These are phyloP conservation scores for Anastatica hierochuntica DNA, from an alignment of 345 rosid genomes.

Conservation along the genomic window DNA sequence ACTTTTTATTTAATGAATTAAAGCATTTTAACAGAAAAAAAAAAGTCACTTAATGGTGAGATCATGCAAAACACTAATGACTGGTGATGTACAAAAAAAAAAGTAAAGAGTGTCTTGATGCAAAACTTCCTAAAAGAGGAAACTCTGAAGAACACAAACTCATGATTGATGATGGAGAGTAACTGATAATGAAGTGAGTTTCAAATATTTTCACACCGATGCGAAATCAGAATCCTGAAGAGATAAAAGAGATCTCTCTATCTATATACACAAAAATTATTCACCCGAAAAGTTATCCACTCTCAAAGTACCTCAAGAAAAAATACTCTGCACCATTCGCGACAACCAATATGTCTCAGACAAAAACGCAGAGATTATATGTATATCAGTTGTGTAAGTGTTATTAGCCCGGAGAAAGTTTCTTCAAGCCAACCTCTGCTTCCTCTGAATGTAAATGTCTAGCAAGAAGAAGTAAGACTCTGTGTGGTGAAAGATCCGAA, in stretches of 20 bases:
- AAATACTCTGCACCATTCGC: constrained; percentile 15
- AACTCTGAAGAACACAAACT: constrained; percentile 20
- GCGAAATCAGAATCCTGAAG: constrained; percentile 15
- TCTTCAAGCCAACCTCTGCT: too few species aligned
- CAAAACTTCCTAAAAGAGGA: constrained; percentile 30
- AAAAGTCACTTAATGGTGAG: too few species aligned
- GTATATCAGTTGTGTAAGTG: constrained; percentile 19
- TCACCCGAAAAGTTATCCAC: constrained; percentile 11
- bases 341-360: constrained; percentile 4
- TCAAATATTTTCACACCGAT: constrained; percentile 19
- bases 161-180: constrained; percentile 9
- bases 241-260: constrained; percentile 19
- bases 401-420: constrained; percentile 15
- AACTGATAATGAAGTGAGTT: constrained; percentile 10
- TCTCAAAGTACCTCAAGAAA: constrained; percentile 1
- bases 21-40: too few species aligned
- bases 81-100: constrained; percentile 4
- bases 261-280: constrained; percentile 14
- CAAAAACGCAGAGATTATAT: constrained; percentile 12
- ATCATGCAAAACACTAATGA: background rate
- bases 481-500: constrained; percentile 1
- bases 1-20: too few species aligned
- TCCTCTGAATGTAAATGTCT: constrained; percentile 15
- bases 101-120: constrained; percentile 8
- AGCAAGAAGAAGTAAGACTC: constrained; percentile 2